A percentile compares a stretch with the other conserved stretches of the same genome.
These are phyloP conservation scores for Triangularia verruculosa DNA, from an alignment of 2,329 filamentous ascomycete genomes.

Conservation along the genomic window DNA sequence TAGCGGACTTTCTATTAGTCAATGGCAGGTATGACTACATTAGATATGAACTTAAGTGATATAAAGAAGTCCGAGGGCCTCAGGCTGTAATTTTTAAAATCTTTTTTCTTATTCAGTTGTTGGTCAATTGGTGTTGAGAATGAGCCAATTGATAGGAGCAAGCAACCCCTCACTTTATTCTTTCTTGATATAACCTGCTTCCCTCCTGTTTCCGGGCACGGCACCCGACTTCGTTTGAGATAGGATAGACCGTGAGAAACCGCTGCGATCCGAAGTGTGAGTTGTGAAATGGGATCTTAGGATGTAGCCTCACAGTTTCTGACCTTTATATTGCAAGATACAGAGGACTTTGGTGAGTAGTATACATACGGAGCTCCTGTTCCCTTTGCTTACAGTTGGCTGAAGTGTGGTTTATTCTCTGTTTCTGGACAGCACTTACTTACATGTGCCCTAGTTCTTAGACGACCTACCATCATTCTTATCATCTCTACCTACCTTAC, in stretches of 20 bases:
- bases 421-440: not conserved
- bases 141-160: not conserved
- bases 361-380: not conserved
- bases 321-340: not conserved
- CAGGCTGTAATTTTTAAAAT: not conserved
- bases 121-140: not conserved
- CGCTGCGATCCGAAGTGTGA: constrained; percentile 11
- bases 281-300: not conserved
- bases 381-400: no score
- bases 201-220: constrained; percentile 13
- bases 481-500: no score
- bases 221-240: not conserved
- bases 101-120: not conserved
- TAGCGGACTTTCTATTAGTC: not conserved
- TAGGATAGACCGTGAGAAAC: constrained; percentile 12
- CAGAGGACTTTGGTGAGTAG: not conserved
- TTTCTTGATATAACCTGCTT: not conserved
- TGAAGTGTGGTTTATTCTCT: not conserved
- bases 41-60: not conserved
- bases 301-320: not conserved
- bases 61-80: constrained; percentile 1
- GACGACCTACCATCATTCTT: no score
- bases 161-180: not conserved
- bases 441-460: not conserved
- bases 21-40: not conserved